phyloP scores from a whole-genome alignment of 352 stramenopile species.

The Pythium coloratum region DNA sequence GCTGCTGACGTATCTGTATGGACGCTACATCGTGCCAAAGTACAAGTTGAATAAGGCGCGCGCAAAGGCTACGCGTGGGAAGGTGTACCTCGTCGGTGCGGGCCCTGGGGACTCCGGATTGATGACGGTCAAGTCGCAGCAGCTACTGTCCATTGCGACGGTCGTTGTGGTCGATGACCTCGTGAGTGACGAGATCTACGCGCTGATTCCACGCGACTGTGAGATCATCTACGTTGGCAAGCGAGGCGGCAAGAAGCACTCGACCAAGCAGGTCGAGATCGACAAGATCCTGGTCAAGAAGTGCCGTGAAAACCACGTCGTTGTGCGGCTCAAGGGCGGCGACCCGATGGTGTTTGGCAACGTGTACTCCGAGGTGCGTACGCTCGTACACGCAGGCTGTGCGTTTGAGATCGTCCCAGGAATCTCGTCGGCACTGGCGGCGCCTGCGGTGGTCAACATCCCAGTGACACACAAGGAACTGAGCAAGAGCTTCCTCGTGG shows the following conservation, averaged over 20 bases:
- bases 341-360: slow-evolving; percentile 76
- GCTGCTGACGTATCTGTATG: slow-evolving; percentile 38
- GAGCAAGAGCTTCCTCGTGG: slow-evolving; percentile 60
- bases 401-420: slow-evolving; percentile 65
- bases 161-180: slow-evolving; percentile 70
- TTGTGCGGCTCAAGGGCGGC: slow-evolving; percentile 69
- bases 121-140: slow-evolving; percentile 53
- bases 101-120: slow-evolving; percentile 56
- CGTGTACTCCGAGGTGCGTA: slow-evolving; percentile 70
- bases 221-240: slow-evolving; percentile 73
- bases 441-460: slow-evolving; percentile 59
- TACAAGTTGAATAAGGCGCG: slow-evolving; percentile 33
- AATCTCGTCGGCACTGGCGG: slow-evolving; percentile 65
- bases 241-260: slow-evolving; percentile 64
- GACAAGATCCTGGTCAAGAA: slow-evolving; percentile 60
- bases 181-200: slow-evolving; percentile 56
- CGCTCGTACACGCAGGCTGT: slow-evolving; percentile 45
- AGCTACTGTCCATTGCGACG: slow-evolving; percentile 47
- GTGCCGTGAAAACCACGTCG: slow-evolving; percentile 47
- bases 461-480: slow-evolving; percentile 71
- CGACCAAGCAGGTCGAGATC: slow-evolving; percentile 65
- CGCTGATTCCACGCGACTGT: slow-evolving; percentile 51
- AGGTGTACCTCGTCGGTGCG: slow-evolving; percentile 65
- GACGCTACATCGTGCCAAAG: slow-evolving; percentile 34
- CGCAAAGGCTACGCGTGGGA: slow-evolving; percentile 28